Evolutionary conservation across 345 rosid genomes (phyloP).

Genomic region (Nasturtium officinale): DNA sequence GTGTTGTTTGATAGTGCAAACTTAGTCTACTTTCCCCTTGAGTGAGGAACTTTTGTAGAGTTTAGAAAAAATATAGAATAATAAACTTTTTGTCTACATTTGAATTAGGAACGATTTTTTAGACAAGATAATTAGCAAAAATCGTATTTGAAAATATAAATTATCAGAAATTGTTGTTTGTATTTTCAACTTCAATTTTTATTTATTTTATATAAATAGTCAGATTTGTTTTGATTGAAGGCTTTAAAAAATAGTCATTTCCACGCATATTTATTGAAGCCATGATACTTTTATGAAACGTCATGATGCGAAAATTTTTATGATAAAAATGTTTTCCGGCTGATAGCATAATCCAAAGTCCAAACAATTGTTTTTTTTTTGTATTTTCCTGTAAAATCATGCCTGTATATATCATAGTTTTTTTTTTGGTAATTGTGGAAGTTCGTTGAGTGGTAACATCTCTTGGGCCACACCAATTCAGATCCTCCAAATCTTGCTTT

Average conservation of each 20-base stretch:
- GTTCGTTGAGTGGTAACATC: slow-evolving; percentile 35
- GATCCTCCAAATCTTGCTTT: slow-evolving; percentile 46
- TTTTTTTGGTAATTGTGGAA: slow-evolving; percentile 16
- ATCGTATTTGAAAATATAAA: background rate
- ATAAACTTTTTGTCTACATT: background rate
- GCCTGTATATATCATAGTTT: slow-evolving; percentile 3
- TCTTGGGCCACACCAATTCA: slow-evolving; percentile 43
- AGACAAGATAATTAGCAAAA: background rate
- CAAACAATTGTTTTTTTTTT: background rate
- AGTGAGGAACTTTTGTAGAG: slow-evolving; percentile 24
- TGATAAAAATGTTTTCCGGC: background rate
- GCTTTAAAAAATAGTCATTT: no score
- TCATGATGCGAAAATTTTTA: background rate
- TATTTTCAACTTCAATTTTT: background rate
- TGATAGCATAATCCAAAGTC: background rate
- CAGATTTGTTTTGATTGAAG: background rate
- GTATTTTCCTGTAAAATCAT: background rate
- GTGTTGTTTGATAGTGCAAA: slow-evolving; percentile 21
- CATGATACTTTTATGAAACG: background rate
- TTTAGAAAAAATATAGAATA: background rate
- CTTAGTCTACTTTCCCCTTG: slow-evolving; percentile 21
- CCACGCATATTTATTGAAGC: background rate
- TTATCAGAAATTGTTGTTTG: background rate
- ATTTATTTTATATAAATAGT: background rate
- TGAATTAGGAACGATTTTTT: background rate